phyloP scores from a whole-genome alignment of 2,329 filamentous ascomycete species.

The Beauveria asiatica region DNA sequence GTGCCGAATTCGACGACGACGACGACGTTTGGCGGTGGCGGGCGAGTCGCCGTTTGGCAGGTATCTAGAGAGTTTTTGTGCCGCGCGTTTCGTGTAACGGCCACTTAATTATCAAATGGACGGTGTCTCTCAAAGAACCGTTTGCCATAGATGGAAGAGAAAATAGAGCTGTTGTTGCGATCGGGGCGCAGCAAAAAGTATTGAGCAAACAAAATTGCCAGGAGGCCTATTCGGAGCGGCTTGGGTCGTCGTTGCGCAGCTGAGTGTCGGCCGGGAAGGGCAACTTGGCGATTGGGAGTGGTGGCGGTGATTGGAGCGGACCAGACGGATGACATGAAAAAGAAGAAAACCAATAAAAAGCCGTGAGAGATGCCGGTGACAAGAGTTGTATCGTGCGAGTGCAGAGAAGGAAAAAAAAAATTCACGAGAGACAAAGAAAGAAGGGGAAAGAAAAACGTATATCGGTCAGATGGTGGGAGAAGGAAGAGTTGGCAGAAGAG shows the following conservation, averaged over 20 bases:
- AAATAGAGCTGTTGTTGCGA: no score
- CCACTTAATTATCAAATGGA: no score
- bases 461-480: neutral
- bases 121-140: no score
- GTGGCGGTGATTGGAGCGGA: no score
- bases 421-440: neutral
- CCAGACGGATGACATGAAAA: neutral
- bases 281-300: neutral
- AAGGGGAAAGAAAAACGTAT: neutral
- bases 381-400: neutral
- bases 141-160: no score
- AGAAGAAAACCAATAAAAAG: neutral
- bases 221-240: neutral
- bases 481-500: neutral
- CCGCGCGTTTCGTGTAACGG: no score
- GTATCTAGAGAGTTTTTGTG: no score
- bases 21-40: no score
- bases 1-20: no score
- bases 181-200: no score
- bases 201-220: no score
- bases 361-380: neutral
- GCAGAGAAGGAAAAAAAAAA: neutral
- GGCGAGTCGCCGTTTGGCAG: no score
- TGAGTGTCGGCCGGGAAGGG: neutral
- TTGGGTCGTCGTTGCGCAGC: neutral